A percentile compares a stretch with the other conserved stretches of the same genome.
These are phyloP conservation scores for Sporothrix schenckii DNA, from an alignment of 2,329 filamentous ascomycete species.

Conservation along the genomic window DNA sequence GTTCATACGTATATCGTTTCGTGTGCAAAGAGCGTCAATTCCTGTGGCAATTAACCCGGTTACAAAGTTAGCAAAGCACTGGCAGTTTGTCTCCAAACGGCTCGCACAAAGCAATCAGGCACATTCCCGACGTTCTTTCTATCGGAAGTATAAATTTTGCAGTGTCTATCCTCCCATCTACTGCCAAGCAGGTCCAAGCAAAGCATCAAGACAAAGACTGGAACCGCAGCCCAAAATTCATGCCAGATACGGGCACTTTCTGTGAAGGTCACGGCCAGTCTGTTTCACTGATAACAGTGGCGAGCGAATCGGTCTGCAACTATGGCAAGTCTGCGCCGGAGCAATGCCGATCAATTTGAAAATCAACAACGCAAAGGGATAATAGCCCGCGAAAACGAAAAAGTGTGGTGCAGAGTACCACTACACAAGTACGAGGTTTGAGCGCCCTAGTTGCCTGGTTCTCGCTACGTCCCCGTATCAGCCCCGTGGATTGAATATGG, in stretches of 20 bases:
- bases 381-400: background rate
- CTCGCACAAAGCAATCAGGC: too few relatives aligned
- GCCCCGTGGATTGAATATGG: background rate
- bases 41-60: background rate
- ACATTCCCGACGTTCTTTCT: background rate
- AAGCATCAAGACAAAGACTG: background rate
- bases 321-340: background rate
- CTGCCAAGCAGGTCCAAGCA: background rate
- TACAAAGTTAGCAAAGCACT: background rate
- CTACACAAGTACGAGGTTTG: background rate
- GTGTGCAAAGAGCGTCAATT: background rate
- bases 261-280: background rate
- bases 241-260: background rate
- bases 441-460: background rate
- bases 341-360: slow-evolving; percentile 11
- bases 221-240: background rate
- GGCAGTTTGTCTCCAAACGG: too few relatives aligned
- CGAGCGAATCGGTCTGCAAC: background rate
- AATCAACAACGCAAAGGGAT: background rate
- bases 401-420: background rate
- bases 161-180: background rate
- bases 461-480: slow-evolving; percentile 1
- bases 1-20: background rate
- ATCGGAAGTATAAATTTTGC: background rate
- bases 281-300: background rate